These are phyloP conservation scores for Lyophyllum decastes DNA, from an alignment of 768 basidiomycete species.

Conservation along the genomic window DNA sequence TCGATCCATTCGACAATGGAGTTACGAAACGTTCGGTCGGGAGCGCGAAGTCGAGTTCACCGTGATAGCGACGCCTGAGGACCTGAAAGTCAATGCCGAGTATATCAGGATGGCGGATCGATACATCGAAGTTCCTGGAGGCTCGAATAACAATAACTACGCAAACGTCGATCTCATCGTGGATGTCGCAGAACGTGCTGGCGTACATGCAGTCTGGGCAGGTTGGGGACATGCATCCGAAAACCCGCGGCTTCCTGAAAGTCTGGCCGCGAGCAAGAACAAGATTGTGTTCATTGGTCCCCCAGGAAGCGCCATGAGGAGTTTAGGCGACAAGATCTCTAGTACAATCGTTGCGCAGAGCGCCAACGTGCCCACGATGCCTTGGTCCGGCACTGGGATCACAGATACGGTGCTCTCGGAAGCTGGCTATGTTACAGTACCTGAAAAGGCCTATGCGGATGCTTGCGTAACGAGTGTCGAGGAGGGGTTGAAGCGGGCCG, in stretches of 20 bases:
- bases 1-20: conserved; percentile 98
- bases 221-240: conserved; percentile 99
- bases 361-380: conserved; percentile 95
- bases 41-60: conserved; percentile 98
- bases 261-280: conserved; percentile 86
- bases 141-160: conserved; percentile 99
- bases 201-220: conserved; percentile 99
- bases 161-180: conserved; percentile 99
- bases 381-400: conserved; percentile 97
- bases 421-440: conserved; percentile 91
- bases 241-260: conserved; percentile 95
- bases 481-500: conserved; percentile 81
- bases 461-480: conserved; percentile 90
- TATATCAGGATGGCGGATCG: conserved; percentile 99
- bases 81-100: conserved; percentile 97
- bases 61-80: conserved; percentile 99
- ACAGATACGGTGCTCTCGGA: conserved; percentile 82
- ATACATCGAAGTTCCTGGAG: conserved; percentile 98
- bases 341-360: conserved; percentile 99
- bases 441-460: conserved; percentile 82
- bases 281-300: conserved; percentile 99
- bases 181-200: conserved; percentile 95
- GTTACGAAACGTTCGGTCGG: conserved; percentile 97
- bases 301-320: conserved; percentile 98
- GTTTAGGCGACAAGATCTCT: conserved; percentile 98